Evolutionary conservation across 2,329 filamentous ascomycete genomes (phyloP), one percentile per base, ranked within the genome.

Genomic region (Fusarium cicatricum): DNA sequence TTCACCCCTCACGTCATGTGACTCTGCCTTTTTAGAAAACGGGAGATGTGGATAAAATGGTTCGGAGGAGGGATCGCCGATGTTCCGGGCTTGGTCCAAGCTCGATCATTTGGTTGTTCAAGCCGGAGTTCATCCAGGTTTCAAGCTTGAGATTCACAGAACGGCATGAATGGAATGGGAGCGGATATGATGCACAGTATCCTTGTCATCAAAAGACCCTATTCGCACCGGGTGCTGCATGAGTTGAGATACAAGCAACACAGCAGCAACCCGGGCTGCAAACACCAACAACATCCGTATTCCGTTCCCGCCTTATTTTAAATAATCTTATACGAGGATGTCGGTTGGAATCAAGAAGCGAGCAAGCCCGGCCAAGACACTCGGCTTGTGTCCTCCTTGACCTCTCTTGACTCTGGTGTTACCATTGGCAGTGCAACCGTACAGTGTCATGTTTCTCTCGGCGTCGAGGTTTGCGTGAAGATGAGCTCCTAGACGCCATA

Each of bases 1-100:
- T 77, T 70, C 69, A 65, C 64, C 68, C 65, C 65, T 66, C 64
- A 59, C 40, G 58, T 74, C 72, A 75, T 64, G 71, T 74, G 71
- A 72, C 63, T 8, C 38, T 41, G 21, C 37, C 38, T 41, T 29
- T 17, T n/a, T 31, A 51, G 45, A 51, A 51, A 44, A 23, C 11
- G 23, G 38, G 38, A 19, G 29, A 19, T 2, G 21, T 16, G n/a
- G n/a, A 19, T 12, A 15, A 15, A 11, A 40, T 23, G 12, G 32
- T 14, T 16, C 52, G 58, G 57, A 58, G 31, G 19, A 36, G 42
- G n/a, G 21, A 14, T n/a, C 32, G 14, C 59, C 59, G 59, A 29
- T 3, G 7, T 21, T 55, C 58, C 58, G 58, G 14, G 29, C 5
- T 32, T n/a, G 34, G 34, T 19, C 34, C 26, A 33, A 47, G 44